Evolutionary conservation across 495 filamentous ascomycete genomes (phyloP).

Genomic region (Penicillium psychrofluorescens): DNA sequence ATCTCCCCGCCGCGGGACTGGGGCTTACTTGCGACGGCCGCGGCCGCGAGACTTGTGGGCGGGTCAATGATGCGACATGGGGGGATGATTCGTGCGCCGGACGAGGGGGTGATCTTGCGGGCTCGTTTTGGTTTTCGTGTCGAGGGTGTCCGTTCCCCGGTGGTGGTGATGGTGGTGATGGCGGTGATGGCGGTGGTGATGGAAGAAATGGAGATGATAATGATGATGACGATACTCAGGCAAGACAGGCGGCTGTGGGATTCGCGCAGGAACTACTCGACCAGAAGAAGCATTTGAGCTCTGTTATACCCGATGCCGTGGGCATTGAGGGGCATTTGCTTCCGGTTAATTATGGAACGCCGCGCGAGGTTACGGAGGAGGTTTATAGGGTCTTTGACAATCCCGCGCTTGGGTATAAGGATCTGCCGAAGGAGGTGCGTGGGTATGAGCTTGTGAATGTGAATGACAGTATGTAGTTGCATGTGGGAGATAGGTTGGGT

Average conservation of each 20-base stretch:
- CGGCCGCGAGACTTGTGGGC: not conserved
- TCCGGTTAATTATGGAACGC: not conserved
- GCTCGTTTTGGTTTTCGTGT: not conserved
- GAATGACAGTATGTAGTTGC: too few relatives aligned
- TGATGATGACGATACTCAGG: not conserved
- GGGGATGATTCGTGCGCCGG: not conserved
- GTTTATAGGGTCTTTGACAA: not conserved
- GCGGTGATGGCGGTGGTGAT: not conserved
- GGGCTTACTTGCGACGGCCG: not conserved
- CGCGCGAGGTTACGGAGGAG: not conserved
- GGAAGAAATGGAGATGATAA: too few relatives aligned
- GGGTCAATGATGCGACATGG: not conserved
- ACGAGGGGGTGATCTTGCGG: not conserved
- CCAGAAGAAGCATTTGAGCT: not conserved
- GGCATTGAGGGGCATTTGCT: not conserved
- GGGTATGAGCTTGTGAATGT: not conserved
- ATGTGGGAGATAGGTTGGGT: too few relatives aligned
- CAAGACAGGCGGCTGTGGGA: too few relatives aligned
- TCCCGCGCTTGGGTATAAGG: not conserved
- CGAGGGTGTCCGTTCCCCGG: not conserved
- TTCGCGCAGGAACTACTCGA: too few relatives aligned
- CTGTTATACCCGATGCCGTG: not conserved
- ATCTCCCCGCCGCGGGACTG: not conserved
- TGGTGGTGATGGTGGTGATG: too few relatives aligned
- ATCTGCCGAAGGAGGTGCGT: not conserved